phyloP scores from a whole-genome alignment of 2,329 filamentous ascomycete species.

The Aspergillus melleus region DNA sequence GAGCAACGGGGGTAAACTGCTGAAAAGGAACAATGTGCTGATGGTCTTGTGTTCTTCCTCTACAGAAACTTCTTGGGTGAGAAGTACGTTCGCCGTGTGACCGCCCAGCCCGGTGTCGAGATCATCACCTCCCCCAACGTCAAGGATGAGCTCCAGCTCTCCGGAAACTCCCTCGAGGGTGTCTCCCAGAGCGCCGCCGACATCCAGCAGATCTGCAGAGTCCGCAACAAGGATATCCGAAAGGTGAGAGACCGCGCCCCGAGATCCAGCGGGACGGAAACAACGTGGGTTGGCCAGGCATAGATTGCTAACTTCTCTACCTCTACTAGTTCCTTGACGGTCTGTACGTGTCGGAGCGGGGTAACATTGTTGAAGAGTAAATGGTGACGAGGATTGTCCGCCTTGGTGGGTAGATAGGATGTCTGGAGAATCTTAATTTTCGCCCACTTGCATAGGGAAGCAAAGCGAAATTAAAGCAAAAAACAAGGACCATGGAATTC shows the following conservation, averaged over 20 bases:
- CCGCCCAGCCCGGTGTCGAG: constrained; percentile 86
- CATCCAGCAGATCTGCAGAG: constrained; percentile 99
- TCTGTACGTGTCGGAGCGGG: constrained; percentile 99
- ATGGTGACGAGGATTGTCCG: constrained; percentile 32
- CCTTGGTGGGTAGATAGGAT: constrained; percentile 36
- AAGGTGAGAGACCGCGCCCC: constrained; percentile 62
- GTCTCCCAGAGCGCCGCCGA: constrained; percentile 98
- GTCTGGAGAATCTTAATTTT: constrained; percentile 40
- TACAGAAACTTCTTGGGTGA: constrained; percentile 94
- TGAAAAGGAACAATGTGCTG: constrained; percentile 15
- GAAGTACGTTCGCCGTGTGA: constrained; percentile 95
- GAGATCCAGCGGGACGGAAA: not conserved
- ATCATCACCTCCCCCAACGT: constrained; percentile 86
- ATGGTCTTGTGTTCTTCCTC: constrained; percentile 31
- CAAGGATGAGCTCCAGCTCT: constrained; percentile 96
- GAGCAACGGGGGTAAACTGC: not conserved
- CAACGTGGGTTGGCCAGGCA: not conserved
- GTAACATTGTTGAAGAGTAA: constrained; percentile 76
- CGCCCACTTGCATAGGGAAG: constrained; percentile 43
- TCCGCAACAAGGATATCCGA: constrained; percentile 99
- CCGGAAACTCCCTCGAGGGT: constrained; percentile 92
- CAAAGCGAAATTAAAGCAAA: constrained; percentile 37
- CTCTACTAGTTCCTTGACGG: constrained; percentile 87
- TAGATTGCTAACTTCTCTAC: not conserved
- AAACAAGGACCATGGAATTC: constrained; percentile 34